Evolutionary conservation across 768 basidiomycete genomes (phyloP).

Genomic region (Boletus reticulatus): DNA sequence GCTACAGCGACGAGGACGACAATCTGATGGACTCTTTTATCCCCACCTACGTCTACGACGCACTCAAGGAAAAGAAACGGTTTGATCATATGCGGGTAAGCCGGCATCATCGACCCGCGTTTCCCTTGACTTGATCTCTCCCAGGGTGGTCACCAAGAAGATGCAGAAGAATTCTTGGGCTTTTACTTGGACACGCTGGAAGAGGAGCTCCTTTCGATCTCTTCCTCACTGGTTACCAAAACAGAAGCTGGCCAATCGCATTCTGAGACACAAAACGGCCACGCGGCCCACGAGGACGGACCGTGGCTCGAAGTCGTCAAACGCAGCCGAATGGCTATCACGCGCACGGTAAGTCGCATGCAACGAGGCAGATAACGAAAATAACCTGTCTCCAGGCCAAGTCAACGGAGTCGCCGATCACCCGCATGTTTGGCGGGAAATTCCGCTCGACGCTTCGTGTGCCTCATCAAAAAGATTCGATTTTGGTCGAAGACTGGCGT

Average conservation of each 20-base stretch:
- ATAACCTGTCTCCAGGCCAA: slow-evolving; percentile 51
- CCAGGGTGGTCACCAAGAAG: slow-evolving; percentile 92
- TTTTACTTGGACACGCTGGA: slow-evolving; percentile 94
- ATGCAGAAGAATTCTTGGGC: slow-evolving; percentile 98
- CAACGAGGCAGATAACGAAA: slow-evolving; percentile 2
- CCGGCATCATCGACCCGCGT: slow-evolving; percentile 16
- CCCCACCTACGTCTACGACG: slow-evolving; percentile 85
- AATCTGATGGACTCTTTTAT: slow-evolving; percentile 68
- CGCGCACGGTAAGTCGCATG: slow-evolving; percentile 62
- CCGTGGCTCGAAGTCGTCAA: slow-evolving; percentile 95
- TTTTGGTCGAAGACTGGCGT: slow-evolving; percentile 90
- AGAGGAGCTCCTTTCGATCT: slow-evolving; percentile 80
- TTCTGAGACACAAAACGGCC: slow-evolving; percentile 7
- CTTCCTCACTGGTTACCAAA: slow-evolving; percentile 48
- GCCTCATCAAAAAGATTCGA: slow-evolving; percentile 82
- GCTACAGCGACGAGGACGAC: slow-evolving; percentile 44
- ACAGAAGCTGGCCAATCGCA: slow-evolving; percentile 24
- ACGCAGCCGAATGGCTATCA: slow-evolving; percentile 76
- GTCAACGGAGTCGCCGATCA: slow-evolving; percentile 81
- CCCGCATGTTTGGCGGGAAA: slow-evolving; percentile 90
- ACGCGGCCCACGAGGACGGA: slow-evolving; percentile 47
- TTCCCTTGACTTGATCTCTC: not conserved
- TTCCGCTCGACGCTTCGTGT: slow-evolving; percentile 81
- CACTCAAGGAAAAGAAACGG: slow-evolving; percentile 88
- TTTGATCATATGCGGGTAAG: slow-evolving; percentile 91